phyloP scores from a whole-genome alignment of 257 asterid species.

The Parsonsia alboflavescens region DNA sequence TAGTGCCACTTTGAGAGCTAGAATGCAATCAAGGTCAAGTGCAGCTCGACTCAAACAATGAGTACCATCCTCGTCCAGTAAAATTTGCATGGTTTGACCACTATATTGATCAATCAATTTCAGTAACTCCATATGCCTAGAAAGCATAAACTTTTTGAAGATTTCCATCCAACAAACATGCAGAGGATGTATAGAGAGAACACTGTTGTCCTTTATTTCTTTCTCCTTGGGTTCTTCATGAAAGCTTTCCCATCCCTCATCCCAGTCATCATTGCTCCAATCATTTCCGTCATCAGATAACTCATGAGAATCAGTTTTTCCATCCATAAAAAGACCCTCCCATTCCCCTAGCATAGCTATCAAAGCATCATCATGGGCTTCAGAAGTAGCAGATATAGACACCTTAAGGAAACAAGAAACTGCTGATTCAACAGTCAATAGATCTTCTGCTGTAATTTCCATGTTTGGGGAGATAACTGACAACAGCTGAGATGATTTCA shows the following conservation, averaged over 20 bases:
- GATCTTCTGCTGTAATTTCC: conserved; percentile 64
- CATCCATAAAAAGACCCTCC: conserved; percentile 61
- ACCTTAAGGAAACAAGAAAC: conserved; percentile 65
- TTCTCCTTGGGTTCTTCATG: conserved; percentile 62
- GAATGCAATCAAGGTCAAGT: conserved; percentile 48
- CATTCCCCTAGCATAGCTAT: conserved; percentile 69
- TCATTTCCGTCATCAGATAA: conserved; percentile 38
- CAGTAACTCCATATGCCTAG: conserved; percentile 38
- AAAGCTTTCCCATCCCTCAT: conserved; percentile 98
- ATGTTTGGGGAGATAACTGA: conserved; percentile 56
- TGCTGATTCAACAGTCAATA: conserved; percentile 62
- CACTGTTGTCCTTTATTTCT: conserved; percentile 32
- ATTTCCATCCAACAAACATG: conserved; percentile 73
- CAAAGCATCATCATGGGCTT: conserved; percentile 47
- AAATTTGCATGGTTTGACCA: conserved; percentile 26
- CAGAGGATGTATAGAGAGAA: conserved; percentile 54
- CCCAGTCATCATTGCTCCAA: conserved; percentile 94
- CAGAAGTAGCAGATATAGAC: conserved; percentile 48
- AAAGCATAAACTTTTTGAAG: conserved; percentile 36
- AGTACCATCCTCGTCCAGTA: conserved; percentile 60
- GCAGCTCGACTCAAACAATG: conserved; percentile 36
- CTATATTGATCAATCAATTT: conserved; percentile 53
- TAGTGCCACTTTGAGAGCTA: conserved; percentile 56
- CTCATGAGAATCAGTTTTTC: conserved; percentile 32
- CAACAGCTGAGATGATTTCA: conserved; percentile 72